A percentile compares a stretch with the other conserved stretches of the same genome.
These are phyloP conservation scores for Tolypocladium ovalisporum DNA, from an alignment of 2,329 filamentous ascomycete species.

Conservation along the genomic window DNA sequence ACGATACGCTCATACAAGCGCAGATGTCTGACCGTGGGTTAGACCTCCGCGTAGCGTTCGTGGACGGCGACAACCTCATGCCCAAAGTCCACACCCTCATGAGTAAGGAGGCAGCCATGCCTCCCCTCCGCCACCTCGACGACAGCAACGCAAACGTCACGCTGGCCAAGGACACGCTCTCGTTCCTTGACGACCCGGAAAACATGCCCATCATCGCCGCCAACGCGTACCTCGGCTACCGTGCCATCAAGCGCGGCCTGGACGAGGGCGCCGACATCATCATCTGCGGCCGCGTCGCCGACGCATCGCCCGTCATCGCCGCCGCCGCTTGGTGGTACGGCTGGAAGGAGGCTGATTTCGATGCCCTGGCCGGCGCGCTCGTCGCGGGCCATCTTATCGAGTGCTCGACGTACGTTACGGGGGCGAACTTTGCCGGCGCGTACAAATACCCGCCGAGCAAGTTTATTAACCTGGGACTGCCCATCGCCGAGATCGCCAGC, in stretches of 20 bases:
- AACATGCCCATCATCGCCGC: slow-evolving; percentile 13
- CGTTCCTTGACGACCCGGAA: slow-evolving; percentile 8
- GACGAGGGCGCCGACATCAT: slow-evolving; percentile 28
- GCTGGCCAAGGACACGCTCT: slow-evolving; percentile 6
- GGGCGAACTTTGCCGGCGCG: slow-evolving; percentile 37
- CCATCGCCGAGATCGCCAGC: slow-evolving; percentile 35
- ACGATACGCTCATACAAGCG: neutral
- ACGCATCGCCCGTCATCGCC: slow-evolving; percentile 37
- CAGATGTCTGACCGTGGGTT: slow-evolving; percentile 14
- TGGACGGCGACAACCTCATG: slow-evolving; percentile 26
- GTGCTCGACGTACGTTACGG: slow-evolving; percentile 38
- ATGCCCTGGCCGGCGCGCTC: slow-evolving; percentile 33
- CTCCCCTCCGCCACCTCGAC: slow-evolving; percentile 13
- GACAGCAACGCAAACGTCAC: slow-evolving; percentile 8
- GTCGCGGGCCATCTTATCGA: slow-evolving; percentile 40
- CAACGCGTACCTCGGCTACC: slow-evolving; percentile 41
- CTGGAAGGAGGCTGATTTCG: slow-evolving; percentile 32
- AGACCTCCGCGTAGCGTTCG: slow-evolving; percentile 23
- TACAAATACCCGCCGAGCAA: slow-evolving; percentile 10
- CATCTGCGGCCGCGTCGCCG: slow-evolving; percentile 30
- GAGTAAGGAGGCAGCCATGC: neutral
- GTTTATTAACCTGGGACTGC: slow-evolving; percentile 28
- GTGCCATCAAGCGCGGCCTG: slow-evolving; percentile 27
- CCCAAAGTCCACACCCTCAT: slow-evolving; percentile 6
- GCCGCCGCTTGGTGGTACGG: slow-evolving; percentile 41